Base-by-base conservation (phyloP, 495 filamentous ascomycete genomes). In the Chaetomium tenue region DNA sequence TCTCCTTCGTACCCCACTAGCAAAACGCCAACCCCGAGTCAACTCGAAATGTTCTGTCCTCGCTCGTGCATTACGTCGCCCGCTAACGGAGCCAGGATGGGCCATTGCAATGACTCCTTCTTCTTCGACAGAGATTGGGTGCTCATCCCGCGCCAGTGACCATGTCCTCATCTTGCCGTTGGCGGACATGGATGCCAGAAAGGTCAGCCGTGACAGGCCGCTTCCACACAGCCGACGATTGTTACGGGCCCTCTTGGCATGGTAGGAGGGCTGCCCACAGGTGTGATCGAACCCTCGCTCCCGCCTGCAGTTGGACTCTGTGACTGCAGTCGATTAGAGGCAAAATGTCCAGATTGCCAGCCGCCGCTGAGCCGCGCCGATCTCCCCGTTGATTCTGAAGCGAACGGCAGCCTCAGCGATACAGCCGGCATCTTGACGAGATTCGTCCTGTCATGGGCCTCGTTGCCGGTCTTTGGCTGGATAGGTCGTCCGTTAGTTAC, bases 331-430 rank as follows among this genome's bases (percentile, higher is more conserved):
- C 51, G 37, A 26, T 61, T 66, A 68, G 64, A 71, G 66, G 71
- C 69, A 69, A 53, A 71, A 69, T 73, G 63, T 58, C 40, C 61
- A 70, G 54, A 71, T 70, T 68, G 62, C 66, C 55, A 68, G 65
- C 61, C 64, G 63, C 63, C 63, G 63, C 66, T 58, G 60, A 61
- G 69, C 65, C 68, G 63, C 57, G 55, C 63, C 61, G 59, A 59
- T 58, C 52, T 37, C 40, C 20, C 51, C 46, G 44, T 51, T 23
- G 23, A n/a, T 30, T 26, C 28, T 50, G 60, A 40, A 55, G 54
- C 16, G 18, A 50, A 66, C 51, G 58, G 62, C 65, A 65, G 44
- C 42, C 48, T 22, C 51, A 26, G n/a, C 25, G 56, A 58, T 58
- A 58, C 42, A 67, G 50, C 26, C 50, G 40, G 42, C 55, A 15